Conservation (phyloP, 2,329 filamentous ascomycete genomes). For the Clonostachys rosea region DNA sequence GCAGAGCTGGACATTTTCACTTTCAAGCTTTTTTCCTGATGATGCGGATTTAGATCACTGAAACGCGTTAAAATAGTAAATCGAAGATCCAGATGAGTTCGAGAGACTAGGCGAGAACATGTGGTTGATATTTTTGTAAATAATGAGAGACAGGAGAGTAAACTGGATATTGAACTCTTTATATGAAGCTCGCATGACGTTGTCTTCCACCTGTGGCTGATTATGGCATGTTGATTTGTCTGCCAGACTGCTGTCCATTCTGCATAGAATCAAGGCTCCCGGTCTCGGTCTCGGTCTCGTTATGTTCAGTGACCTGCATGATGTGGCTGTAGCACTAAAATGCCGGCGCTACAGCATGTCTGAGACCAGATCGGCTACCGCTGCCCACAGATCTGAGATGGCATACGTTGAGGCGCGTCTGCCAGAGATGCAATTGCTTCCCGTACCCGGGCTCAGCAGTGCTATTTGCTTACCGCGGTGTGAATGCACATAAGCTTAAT, state of each 20-base stretch:
- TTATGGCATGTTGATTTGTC: neutral
- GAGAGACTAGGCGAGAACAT: neutral
- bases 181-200: neutral
- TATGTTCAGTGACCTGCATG: neutral
- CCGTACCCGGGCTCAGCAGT: neutral
- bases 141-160: conserved; percentile 16
- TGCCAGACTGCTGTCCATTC: too few relatives aligned
- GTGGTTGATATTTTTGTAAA: neutral
- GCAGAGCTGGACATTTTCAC: neutral
- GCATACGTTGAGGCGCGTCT: neutral
- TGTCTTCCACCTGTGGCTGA: neutral
- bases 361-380: neutral
- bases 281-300: neutral
- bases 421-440: too few relatives aligned
- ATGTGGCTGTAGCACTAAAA: neutral
- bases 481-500: neutral
- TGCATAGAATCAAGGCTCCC: too few relatives aligned
- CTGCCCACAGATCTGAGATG: neutral
- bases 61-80: neutral
- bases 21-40: neutral
- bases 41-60: neutral
- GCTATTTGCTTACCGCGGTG: neutral
- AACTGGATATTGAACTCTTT: neutral
- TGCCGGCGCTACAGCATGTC: neutral
- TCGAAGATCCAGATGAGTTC: neutral